Conservation (phyloP, 2,329 filamentous ascomycete species). For the Venturia carpophila region DNA sequence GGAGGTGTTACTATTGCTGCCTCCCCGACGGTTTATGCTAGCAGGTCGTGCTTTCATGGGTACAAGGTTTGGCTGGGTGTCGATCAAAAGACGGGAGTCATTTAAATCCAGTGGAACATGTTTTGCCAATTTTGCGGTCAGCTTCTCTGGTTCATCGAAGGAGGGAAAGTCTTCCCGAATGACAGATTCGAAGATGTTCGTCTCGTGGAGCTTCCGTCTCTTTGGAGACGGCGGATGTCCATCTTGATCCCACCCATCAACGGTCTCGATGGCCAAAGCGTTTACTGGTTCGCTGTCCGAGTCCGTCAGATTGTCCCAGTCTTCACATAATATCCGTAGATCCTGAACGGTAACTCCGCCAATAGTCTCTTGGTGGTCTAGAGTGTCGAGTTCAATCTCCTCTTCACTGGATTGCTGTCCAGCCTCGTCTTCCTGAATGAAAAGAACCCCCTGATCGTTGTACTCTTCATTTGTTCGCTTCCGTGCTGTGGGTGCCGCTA, state of each 20-base stretch:
- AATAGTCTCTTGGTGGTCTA: slow-evolving; percentile 55
- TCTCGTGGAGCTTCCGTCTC: slow-evolving; percentile 51
- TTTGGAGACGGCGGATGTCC: slow-evolving; percentile 45
- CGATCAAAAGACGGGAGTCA: slow-evolving; percentile 78
- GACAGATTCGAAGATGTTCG: slow-evolving; percentile 25
- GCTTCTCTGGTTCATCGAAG: slow-evolving; percentile 72
- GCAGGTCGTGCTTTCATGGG: slow-evolving; percentile 4
- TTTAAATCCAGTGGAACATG: slow-evolving; percentile 78
- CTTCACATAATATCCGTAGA: slow-evolving; percentile 74
- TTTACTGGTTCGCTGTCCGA: slow-evolving; percentile 32
- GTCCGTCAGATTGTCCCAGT: slow-evolving; percentile 60
- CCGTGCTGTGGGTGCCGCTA: slow-evolving; percentile 46
- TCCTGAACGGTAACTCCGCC: slow-evolving; percentile 72
- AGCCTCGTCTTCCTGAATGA: slow-evolving; percentile 35
- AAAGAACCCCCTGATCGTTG: slow-evolving; percentile 50
- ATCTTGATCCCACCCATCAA: slow-evolving; percentile 26
- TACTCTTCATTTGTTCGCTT: slow-evolving; percentile 41
- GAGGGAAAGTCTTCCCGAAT: slow-evolving; percentile 49
- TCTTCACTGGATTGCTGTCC: slow-evolving; percentile 44
- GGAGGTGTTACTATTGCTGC: slow-evolving; percentile 60
- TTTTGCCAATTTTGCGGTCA: slow-evolving; percentile 65
- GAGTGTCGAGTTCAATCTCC: slow-evolving; percentile 42
- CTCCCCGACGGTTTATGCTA: slow-evolving; percentile 44
- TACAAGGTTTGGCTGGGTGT: slow-evolving; percentile 33
- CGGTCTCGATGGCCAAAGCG: slow-evolving; percentile 24